Base-by-base conservation (phyloP, 2,329 filamentous ascomycete species). In the Fusarium clavum region DNA sequence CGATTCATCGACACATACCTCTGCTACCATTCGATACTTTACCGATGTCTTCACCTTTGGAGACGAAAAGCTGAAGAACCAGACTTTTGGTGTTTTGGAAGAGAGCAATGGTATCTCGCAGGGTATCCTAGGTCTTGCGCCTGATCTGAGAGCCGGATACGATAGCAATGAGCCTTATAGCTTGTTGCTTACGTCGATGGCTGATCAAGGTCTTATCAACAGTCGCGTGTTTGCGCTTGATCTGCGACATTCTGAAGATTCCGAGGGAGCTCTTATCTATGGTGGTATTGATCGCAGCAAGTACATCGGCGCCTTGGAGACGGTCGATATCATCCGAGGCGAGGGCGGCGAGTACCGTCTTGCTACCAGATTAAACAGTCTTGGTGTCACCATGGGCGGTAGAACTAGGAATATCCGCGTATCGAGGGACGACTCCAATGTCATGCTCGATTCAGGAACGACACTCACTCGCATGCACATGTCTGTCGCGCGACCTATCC, bases 381-480 rank as follows among this genome's bases (percentile, higher is more conserved):
- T 83, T 3, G 79, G 80, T 13, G 55, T 81, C 24, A 77, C 76
- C 3, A n/a, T 77, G 16, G 54, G 53, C n/a, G 71, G 59, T 24
- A 44, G 63, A 9, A 61, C 72, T 1, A 25, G 72, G 13, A 40
- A 74, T 61, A 49, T 78, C 77, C 67, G 53, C 18, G 70, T 82
- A 2, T 44, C 57, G 3, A 65, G 59, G 3, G 61, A 75, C 9
- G 81, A 84, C 25, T 71, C 79, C 12, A 81, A 80, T 49, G 81
- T 85, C 24, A 80, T 86, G 74, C 79, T 88, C 54, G 86, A 88
- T 77, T 85, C 83, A 4, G 86, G 86, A 54, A 84, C 84, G 3
- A 87, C 86, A 1, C 75, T 87, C 14, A 82, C 79, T 6, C 80
- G 83, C 22, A 80, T 88, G 40, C 85, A 85, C 20, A 69, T 78